A percentile compares a stretch with the other conserved stretches of the same genome.
Evolutionary conservation across 148 eudicot species (phyloP).

Genomic region (Vaccinium darrowii): DNA sequence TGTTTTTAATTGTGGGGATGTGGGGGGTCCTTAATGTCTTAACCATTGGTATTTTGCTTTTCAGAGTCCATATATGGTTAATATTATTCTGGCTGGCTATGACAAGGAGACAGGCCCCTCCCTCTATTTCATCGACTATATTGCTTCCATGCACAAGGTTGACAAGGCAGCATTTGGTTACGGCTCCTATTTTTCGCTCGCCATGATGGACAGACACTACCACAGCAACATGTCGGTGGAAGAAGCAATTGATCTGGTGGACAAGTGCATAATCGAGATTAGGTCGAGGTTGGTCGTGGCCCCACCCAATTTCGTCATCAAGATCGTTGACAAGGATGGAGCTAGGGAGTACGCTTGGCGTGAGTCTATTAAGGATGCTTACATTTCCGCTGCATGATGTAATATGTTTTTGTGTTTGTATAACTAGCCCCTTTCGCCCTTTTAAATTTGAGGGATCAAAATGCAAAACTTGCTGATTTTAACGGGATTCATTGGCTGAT

Average conservation of each 20-base stretch:
- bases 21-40: background rate
- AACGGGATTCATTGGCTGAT: too few relatives aligned
- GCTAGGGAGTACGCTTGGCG: conserved; percentile 83
- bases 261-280: conserved; percentile 72
- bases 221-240: conserved; percentile 66
- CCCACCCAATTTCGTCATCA: conserved; percentile 86
- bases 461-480: background rate
- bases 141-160: conserved; percentile 81
- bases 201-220: conserved; percentile 91
- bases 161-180: conserved; percentile 88
- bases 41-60: conserved; percentile 14
- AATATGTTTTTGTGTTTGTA: background rate
- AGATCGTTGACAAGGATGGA: conserved; percentile 77
- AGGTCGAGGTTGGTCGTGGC: conserved; percentile 82
- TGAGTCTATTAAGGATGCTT: conserved; percentile 58
- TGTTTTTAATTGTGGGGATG: background rate
- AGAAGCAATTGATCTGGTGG: conserved; percentile 72
- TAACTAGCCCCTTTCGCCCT: background rate
- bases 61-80: conserved; percentile 83
- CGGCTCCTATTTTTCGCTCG: conserved; percentile 72
- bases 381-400: conserved; percentile 32
- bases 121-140: conserved; percentile 75
- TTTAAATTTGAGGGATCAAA: background rate
- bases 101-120: conserved; percentile 86
- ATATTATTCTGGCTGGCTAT: conserved; percentile 75